Evolutionary conservation across 2,329 filamentous ascomycete species (phyloP), one percentile per base, ranked within the genome.

Genomic region (Beauveria scarabaeidicola): DNA sequence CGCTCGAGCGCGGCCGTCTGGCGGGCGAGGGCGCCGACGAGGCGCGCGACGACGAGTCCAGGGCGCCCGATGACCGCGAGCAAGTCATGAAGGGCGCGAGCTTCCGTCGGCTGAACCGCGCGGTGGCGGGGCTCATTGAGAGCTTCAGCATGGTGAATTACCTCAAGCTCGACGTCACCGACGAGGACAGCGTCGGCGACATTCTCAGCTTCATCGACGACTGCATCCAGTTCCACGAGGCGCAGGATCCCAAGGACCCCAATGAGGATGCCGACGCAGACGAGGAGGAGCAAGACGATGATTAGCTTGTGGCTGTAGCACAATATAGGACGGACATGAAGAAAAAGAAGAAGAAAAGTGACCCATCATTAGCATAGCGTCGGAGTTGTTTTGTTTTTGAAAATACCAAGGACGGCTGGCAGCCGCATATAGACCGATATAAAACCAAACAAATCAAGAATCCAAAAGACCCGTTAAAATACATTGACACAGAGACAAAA

Each of bases 101-200:
- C 19, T 97, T 96, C 73, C 83, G 89, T 62, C 82, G 85, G 66
- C 77, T 97, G 65, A 97, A 97, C 71, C 83, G 85, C 62, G 93
- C 93, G 0, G 93, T 99, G 5, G 94, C 90, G 1, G 85, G 89
- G 57, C 77, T 99, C 64, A 96, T 99, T 65, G 94, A 97, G 72
- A 94, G 91, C 73, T 99, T 97, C 75, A 96, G 91, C 76, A 95
- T 99, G 90, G 90, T 99, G 13, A 96, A 90, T 52, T 99, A 96
- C 70, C 78, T 97, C 60, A 90, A 92, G 75, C 78, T 97, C 48
- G 90, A 97, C 69, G 88, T 87, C 29, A 89, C 94, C 65, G 87
- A 96, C 67, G 93, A 97, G 75, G 91, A 97, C 67, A 97, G 93
- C 69, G 86, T 97, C 4, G 87, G 82, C 1, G 86, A 77, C 69